Percentiles rank a stretch among this genome's conserved stretches.
Evolutionary conservation across 176 grass and related monocot genomes (phyloP).

Genomic region (Oryza longistaminata): DNA sequence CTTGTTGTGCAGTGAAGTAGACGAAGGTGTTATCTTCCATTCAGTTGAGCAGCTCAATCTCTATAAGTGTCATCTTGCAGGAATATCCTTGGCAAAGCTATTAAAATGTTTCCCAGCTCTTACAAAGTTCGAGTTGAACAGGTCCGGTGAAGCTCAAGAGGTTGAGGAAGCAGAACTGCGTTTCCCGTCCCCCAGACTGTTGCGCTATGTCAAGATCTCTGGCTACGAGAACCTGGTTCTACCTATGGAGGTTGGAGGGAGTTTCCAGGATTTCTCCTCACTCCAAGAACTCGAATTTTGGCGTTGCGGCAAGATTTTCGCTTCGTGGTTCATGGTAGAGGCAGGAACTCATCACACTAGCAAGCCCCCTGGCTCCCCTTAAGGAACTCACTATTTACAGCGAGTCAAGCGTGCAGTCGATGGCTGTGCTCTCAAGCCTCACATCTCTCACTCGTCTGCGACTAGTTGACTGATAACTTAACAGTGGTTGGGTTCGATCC

Average conservation of each 20-base stretch:
- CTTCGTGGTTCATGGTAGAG: neutral
- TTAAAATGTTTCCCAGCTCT: neutral
- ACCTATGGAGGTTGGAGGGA: neutral
- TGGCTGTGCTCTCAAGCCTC: too few relatives aligned
- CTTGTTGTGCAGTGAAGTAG: too few relatives aligned
- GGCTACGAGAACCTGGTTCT: neutral
- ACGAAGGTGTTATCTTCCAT: too few relatives aligned
- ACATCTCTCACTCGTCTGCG: too few relatives aligned
- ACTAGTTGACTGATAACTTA: too few relatives aligned
- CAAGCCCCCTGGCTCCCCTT: neutral
- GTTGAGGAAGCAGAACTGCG: too few relatives aligned
- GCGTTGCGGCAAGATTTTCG: neutral
- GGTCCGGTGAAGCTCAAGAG: too few relatives aligned
- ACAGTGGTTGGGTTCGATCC: too few relatives aligned
- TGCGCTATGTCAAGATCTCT: rapidly evolving
- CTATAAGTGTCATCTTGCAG: neutral
- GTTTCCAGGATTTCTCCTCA: neutral
- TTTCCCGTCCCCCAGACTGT: too few relatives aligned
- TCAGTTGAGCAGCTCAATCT: too few relatives aligned
- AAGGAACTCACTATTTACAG: neutral
- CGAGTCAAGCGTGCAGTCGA: too few relatives aligned
- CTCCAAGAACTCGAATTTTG: rapidly evolving
- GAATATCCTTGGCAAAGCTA: neutral
- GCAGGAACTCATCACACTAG: neutral
- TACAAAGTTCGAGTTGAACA: neutral